Base-by-base conservation (phyloP, 768 basidiomycete genomes). In the Boletellus sp. region DNA sequence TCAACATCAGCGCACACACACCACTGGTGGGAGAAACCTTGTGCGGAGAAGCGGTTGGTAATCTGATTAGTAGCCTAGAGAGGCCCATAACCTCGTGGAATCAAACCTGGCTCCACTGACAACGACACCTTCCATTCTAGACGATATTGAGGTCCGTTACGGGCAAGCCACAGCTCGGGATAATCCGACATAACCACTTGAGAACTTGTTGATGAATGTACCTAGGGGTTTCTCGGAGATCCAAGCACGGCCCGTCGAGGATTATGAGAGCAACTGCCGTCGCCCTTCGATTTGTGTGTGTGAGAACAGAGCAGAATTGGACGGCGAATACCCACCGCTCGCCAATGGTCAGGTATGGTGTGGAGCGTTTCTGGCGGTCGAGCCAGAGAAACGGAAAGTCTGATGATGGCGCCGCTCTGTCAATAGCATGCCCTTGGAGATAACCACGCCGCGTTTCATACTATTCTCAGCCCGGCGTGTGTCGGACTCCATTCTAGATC, bases 41-140 rank as follows among this genome's bases (percentile, higher is more conserved):
- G 56, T 40, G 49, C 61, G 32, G 28, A 28, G 44, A 40, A 35
- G 36, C 31, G 36, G 24, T 23, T 23, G 34, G 38, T 43, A 34
- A 52, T 43, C 37, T 13, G 47, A 53, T 28, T 45, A 41, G 41
- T 48, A 47, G 48, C 35, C 42, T 51, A 50, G 51, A 42, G 49
- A 51, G 46, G 45, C 2, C 51, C 41, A 42, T 19, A 45, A 36
- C 60, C 63, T 63, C 63, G 56, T 60, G 64, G 54, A 42, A 40
- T 33, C 49, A 41, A 50, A 24, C 47, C 42, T 42, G 49, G 52
- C 43, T 32, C 6, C 26, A 47, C 24, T n/a, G 44, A 44, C 38
- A 26, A 8, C 28, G 49, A 42, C 16, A 41, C 9, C 43, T 62
- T 59, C 62, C 57, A 62, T 64, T 59, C 50, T 51, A 46, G 52